Evolutionary conservation across 257 asterid species (phyloP).

Genomic region (Jacaranda mimosifolia): DNA sequence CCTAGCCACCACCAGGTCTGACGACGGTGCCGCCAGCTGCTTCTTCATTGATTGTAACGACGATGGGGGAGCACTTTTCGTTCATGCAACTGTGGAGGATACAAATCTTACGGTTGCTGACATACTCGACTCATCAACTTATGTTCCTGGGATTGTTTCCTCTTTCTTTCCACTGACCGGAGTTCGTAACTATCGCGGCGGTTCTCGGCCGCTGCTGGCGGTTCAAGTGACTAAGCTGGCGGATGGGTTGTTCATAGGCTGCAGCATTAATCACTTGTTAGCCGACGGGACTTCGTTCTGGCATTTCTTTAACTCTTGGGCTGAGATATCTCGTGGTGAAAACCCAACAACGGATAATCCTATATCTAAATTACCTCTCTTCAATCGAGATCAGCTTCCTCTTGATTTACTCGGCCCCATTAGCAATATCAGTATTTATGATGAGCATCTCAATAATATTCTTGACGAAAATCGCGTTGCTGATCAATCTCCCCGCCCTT

Average conservation of each 20-base stretch:
- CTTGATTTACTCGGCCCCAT: conserved; percentile 25
- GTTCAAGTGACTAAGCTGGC: conserved; percentile 20
- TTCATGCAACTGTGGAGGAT: conserved; percentile 32
- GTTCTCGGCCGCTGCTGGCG: conserved; percentile 42
- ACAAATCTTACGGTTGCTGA: conserved; percentile 33
- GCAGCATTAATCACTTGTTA: too few species aligned
- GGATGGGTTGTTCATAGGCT: too few species aligned
- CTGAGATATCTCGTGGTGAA: too few species aligned
- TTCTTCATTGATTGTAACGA: conserved; percentile 41
- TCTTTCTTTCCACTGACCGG: conserved; percentile 47
- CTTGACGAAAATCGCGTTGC: not conserved
- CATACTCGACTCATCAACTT: conserved; percentile 33
- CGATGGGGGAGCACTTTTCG: conserved; percentile 24
- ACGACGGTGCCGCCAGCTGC: not conserved
- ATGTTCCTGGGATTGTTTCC: conserved; percentile 29
- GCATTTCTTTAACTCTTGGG: too few species aligned
- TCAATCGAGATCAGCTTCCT: conserved; percentile 31
- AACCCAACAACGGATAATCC: not conserved
- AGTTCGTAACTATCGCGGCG: conserved; percentile 42
- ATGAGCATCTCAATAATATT: conserved; percentile 2
- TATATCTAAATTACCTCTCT: conserved; percentile 34
- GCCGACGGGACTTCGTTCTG: too few species aligned
- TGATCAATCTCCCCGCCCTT: too few species aligned
- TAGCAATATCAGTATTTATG: conserved; percentile 2
- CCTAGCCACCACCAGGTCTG: too few species aligned